Evolutionary conservation across 2,329 filamentous ascomycete genomes (phyloP).

Genomic region (Pyrenochaeta sp.): DNA sequence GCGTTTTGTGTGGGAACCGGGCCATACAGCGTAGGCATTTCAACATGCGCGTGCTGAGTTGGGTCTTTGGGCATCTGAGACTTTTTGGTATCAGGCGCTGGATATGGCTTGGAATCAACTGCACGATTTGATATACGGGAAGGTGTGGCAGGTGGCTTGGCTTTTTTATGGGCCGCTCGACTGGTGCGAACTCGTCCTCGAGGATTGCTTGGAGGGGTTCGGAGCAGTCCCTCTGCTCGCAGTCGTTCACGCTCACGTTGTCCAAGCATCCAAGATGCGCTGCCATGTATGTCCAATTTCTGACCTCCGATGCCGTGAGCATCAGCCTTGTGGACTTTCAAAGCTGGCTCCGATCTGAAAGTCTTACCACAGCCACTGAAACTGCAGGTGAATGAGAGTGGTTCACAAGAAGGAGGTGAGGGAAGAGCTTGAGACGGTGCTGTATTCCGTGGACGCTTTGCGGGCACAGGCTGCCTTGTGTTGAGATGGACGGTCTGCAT

Average conservation of each 20-base stretch:
- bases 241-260: conserved; percentile 24
- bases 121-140: neutral
- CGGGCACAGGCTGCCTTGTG: too few species aligned
- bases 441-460: too few species aligned
- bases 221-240: conserved; percentile 17
- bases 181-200: neutral
- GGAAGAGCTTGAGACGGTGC: too few species aligned
- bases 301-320: conserved; percentile 33
- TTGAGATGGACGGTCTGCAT: too few species aligned
- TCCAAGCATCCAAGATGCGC: conserved; percentile 33
- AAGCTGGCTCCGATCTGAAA: conserved; percentile 29
- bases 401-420: neutral
- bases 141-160: neutral
- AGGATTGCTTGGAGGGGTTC: conserved; percentile 1
- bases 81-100: neutral
- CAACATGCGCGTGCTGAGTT: too few species aligned
- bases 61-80: too few species aligned
- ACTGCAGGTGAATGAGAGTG: conserved; percentile 22
- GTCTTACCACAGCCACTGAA: conserved; percentile 17
- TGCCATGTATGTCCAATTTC: conserved; percentile 26
- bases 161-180: neutral
- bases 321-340: conserved; percentile 31
- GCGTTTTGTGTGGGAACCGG: neutral
- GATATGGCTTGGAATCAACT: neutral
- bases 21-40: too few species aligned